Percentiles rank a stretch among this genome's conserved stretches.
Conservation (phyloP, 352 stramenopile genomes). For the Phytophthora capsici region DNA sequence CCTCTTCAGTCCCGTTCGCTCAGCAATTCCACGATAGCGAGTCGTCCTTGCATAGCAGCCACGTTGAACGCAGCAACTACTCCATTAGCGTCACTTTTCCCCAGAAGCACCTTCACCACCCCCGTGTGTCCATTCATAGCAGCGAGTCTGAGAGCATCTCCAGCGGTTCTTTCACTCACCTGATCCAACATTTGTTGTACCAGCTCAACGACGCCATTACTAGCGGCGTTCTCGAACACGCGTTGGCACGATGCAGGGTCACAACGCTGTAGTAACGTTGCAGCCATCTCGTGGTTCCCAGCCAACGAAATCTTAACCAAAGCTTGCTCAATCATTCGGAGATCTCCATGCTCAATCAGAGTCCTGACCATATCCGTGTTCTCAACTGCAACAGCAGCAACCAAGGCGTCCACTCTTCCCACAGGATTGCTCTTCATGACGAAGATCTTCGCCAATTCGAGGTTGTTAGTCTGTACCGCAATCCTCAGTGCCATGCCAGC, state of each 20-base stretch:
- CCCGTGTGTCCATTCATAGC: constrained; percentile 22
- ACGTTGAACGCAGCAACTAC: constrained; percentile 20
- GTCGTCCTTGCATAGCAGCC: constrained; percentile 21
- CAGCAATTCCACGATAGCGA: constrained; percentile 22
- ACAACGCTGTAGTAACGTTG: constrained; percentile 11
- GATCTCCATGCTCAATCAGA: constrained; percentile 7
- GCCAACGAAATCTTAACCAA: constrained; percentile 21
- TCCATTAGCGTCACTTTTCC: constrained; percentile 18
- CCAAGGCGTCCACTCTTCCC: constrained; percentile 6
- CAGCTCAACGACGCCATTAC: constrained; percentile 8
- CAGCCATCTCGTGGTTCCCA: constrained; percentile 13
- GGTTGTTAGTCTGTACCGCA: constrained; percentile 6
- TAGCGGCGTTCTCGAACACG: constrained; percentile 19
- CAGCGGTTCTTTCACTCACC: constrained; percentile 1
- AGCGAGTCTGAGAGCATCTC: constrained; percentile 7
- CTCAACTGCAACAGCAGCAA: constrained; percentile 7
- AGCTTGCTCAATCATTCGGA: constrained; percentile 21
- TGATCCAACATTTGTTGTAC: constrained; percentile 27
- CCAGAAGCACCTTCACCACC: constrained; percentile 16
- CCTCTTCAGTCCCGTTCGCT: constrained; percentile 16
- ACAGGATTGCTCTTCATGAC: constrained; percentile 20
- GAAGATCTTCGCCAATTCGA: constrained; percentile 19
- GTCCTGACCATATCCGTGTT: constrained; percentile 6
- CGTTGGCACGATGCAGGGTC: constrained; percentile 12
- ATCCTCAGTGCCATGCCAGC: constrained; percentile 5